phyloP scores from a whole-genome alignment of 2,329 filamentous ascomycete species.

The Penicillium brasilianum region DNA sequence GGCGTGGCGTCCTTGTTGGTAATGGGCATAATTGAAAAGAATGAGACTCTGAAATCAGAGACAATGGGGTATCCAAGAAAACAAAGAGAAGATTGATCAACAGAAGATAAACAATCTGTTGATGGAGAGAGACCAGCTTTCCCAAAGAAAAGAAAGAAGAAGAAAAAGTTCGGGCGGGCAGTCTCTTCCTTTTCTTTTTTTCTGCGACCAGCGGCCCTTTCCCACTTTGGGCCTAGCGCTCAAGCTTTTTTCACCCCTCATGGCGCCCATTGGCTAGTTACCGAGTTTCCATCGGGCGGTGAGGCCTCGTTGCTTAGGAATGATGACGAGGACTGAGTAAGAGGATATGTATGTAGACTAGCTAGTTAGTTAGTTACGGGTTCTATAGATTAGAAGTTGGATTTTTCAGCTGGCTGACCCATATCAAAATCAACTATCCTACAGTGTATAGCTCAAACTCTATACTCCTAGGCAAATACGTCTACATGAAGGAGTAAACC shows the following conservation, averaged over 20 bases:
- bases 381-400: not conserved
- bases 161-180: conserved; percentile 42
- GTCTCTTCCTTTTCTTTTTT: conserved; percentile 38
- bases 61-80: conserved; percentile 27
- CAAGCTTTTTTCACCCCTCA: conserved; percentile 7
- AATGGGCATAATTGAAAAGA: conserved; percentile 68
- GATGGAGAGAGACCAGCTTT: conserved; percentile 66
- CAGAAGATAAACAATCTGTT: conserved; percentile 55
- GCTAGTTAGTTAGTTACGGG: not conserved
- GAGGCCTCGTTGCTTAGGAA: conserved; percentile 20
- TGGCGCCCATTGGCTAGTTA: conserved; percentile 37
- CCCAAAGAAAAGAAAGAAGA: conserved; percentile 59
- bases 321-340: conserved; percentile 21
- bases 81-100: conserved; percentile 46
- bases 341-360: not conserved
- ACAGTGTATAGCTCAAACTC: too few relatives aligned
- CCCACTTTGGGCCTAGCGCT: conserved; percentile 31
- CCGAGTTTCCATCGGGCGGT: conserved; percentile 36
- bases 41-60: conserved; percentile 37
- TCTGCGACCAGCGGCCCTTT: conserved; percentile 32
- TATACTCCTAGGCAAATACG: not conserved
- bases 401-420: too few relatives aligned
- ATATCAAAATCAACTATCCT: too few relatives aligned
- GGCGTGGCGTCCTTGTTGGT: conserved; percentile 65
- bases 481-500: not conserved